Evolutionary conservation across 2,329 filamentous ascomycete species (phyloP), one percentile per base, ranked within the genome.

Genomic region (Apiospora koreana): DNA sequence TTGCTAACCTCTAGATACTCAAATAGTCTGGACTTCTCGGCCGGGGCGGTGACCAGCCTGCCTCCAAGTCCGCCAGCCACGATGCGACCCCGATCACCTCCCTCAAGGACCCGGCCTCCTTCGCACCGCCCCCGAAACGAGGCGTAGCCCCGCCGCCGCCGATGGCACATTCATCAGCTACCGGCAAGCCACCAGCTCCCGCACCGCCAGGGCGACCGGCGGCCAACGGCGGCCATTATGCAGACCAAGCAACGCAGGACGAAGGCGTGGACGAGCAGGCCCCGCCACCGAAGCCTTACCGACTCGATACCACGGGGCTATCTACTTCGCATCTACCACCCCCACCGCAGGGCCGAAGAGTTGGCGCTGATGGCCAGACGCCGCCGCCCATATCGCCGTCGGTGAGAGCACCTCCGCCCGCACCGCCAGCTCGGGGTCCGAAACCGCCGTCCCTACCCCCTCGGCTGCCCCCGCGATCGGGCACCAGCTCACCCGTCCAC

Each of bases 71-170:
- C 16, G 71, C 75, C 28, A 75, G 80, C 69, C 83, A 85, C 73
- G 79, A 82, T 62, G 81, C 87, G 42, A 85, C 86, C 21, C 94
- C 94, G 1, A 82, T 97, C 58, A 85, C 89, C 10, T 86, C 89
- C 3, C 86, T 97, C 41, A 91, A 89, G 78, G 94, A 97, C 78
- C 94, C 94, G 1, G 80, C 88, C 1, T 88, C 89, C 21, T 97
- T 97, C 78, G 94, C 89, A 2, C 93, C 94, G 31, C 94, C 94
- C 35, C 94, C 94, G 0, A 95, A 89, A 76, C 92, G 88, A 72
- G 80, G 45, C 66, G 75, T 65, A 62, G 69, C 68, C 28, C 65
- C 75, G 21, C 70, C 74, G 18, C 70, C 72, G 12, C 65, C 82
- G 46, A 79, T 79, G 38, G 76, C 73, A 72, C 35, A 35, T 8